Evolutionary conservation across 139 green algal genomes (phyloP).

Genomic region (Coelastrella sp.): DNA sequence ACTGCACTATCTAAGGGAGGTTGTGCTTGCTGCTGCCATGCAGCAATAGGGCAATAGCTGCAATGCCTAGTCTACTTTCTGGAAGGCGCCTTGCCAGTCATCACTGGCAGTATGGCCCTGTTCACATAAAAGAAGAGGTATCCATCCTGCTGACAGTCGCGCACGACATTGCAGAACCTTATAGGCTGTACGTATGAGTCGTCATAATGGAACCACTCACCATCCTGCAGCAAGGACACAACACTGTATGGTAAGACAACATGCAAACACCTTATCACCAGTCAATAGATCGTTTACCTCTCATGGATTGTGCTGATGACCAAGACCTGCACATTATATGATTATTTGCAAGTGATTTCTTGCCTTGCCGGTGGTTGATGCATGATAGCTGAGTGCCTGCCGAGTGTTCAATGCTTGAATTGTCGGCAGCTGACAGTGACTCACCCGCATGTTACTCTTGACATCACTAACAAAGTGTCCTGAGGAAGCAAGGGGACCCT

Average conservation of each 20-base stretch:
- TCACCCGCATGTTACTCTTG: not conserved
- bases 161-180: conserved; percentile 22
- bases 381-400: not conserved
- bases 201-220: conserved; percentile 51
- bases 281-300: no score
- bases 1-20: not conserved
- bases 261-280: no score
- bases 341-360: no score
- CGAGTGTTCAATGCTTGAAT: not conserved
- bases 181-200: conserved; percentile 55
- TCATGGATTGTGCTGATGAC: not conserved
- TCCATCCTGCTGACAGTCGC: conserved; percentile 51
- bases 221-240: conserved; percentile 11
- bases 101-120: not conserved
- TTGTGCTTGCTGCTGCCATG: not conserved
- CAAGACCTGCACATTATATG: no score
- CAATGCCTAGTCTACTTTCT: not conserved
- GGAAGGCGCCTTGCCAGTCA: not conserved
- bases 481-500: conserved; percentile 40
- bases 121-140: conserved; percentile 71
- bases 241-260: not conserved
- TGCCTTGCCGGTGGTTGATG: no score
- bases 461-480: conserved; percentile 63
- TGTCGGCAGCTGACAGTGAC: not conserved
- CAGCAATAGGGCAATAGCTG: no score